These are phyloP conservation scores for Mycena chlorophos DNA, from an alignment of 768 basidiomycete genomes.

Conservation along the genomic window DNA sequence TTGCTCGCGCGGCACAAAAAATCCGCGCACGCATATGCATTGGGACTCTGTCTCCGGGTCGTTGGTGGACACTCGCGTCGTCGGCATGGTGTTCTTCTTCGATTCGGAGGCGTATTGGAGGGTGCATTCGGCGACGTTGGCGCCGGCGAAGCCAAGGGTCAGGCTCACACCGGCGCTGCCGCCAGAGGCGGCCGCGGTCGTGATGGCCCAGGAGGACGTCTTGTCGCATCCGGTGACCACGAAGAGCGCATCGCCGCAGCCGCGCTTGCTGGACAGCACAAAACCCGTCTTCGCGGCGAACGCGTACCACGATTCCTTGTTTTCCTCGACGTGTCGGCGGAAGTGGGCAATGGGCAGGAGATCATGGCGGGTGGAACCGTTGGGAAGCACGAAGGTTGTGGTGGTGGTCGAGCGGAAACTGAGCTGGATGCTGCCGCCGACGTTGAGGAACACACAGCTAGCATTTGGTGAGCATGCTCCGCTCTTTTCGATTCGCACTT, in stretches of 20 bases:
- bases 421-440: constrained; percentile 11
- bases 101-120: constrained; percentile 9
- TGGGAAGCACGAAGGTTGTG: constrained; percentile 21
- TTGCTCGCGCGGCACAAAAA: neutral
- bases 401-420: constrained; percentile 14
- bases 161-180: constrained; percentile 3
- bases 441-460: constrained; percentile 2
- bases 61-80: neutral
- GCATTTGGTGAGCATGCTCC: neutral
- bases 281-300: constrained; percentile 4
- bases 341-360: constrained; percentile 8
- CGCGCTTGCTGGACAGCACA: neutral
- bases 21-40: constrained; percentile 14
- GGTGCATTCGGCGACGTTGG: neutral
- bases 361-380: constrained; percentile 17
- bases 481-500: neutral
- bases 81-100: constrained; percentile 4
- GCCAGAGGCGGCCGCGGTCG: constrained; percentile 7
- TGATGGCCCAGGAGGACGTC: constrained; percentile 20
- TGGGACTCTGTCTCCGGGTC: constrained; percentile 13
- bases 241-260: constrained; percentile 10
- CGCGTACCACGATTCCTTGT: constrained; percentile 14
- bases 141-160: constrained; percentile 4
- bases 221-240: constrained; percentile 25
- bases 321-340: constrained; percentile 10